A percentile compares a stretch with the other conserved stretches of the same genome.
Conservation (phyloP, 148 eudicot genomes). For the Nyssa sinensis region DNA sequence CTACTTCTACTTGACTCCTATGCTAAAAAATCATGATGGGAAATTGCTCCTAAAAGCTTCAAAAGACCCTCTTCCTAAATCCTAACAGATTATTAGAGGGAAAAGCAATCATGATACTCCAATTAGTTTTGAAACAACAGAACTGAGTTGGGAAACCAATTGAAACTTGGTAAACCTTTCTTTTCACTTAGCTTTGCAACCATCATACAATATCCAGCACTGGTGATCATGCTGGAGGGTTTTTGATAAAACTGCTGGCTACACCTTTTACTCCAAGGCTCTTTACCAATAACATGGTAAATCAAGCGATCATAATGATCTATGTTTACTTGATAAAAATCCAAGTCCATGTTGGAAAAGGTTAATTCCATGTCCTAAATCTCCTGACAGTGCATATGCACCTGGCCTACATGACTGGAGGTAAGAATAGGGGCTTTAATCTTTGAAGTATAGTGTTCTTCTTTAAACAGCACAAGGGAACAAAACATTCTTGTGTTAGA, state of each 20-base stretch:
- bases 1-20: neutral
- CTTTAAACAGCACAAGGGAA: neutral
- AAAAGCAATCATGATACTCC: neutral
- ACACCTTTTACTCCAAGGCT: neutral
- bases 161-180: too few species aligned
- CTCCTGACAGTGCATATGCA: neutral
- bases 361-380: neutral
- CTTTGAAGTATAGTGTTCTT: neutral
- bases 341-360: neutral
- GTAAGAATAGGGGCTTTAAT: neutral
- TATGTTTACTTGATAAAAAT: neutral
- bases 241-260: neutral
- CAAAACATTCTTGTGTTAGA: neutral
- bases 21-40: neutral
- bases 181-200: too few species aligned
- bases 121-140: too few species aligned
- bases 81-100: neutral
- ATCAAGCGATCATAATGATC: neutral
- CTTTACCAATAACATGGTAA: neutral
- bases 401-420: neutral
- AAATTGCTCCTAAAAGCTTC: neutral
- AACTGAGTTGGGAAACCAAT: neutral
- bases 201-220: too few species aligned
- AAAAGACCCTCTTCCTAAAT: too few species aligned
- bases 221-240: too few species aligned